These are phyloP conservation scores for Pseudocercospora fuligena DNA, from an alignment of 2,329 filamentous ascomycete species.

Conservation along the genomic window DNA sequence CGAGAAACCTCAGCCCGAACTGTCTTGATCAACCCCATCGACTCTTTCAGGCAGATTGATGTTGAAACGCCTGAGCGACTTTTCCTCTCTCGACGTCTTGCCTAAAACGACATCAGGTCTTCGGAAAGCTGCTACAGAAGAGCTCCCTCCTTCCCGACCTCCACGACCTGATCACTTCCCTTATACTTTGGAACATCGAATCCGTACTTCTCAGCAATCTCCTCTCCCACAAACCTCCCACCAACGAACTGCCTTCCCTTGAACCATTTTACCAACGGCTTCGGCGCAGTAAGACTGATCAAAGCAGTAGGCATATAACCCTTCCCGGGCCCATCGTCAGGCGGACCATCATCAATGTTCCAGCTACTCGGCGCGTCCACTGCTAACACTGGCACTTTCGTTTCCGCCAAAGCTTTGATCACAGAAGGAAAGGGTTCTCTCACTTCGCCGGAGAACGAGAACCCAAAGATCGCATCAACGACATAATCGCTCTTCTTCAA, in stretches of 20 bases:
- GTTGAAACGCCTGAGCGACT: background rate
- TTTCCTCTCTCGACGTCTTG: background rate
- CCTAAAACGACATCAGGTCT: background rate
- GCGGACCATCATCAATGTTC: constrained; percentile 88
- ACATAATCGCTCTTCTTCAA: constrained; percentile 75
- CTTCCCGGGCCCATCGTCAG: constrained; percentile 74
- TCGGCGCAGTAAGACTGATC: constrained; percentile 90
- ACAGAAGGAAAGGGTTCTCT: constrained; percentile 88
- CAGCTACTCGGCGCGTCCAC: constrained; percentile 94
- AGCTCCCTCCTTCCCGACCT: constrained; percentile 57
- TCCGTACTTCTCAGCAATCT: constrained; percentile 82
- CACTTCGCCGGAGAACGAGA: constrained; percentile 89
- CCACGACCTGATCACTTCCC: constrained; percentile 87
- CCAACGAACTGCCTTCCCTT: constrained; percentile 89
- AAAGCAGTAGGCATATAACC: constrained; percentile 79
- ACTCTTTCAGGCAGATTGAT: background rate
- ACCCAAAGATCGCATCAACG: constrained; percentile 92
- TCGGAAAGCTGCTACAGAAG: background rate
- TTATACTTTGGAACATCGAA: constrained; percentile 82
- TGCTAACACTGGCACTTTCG: constrained; percentile 76
- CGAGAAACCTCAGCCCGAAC: background rate
- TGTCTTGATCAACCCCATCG: background rate
- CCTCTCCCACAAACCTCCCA: constrained; percentile 81
- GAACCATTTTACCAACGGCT: constrained; percentile 84
- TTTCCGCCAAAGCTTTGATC: constrained; percentile 75